A percentile compares a stretch with the other conserved stretches of the same genome.
Evolutionary conservation across 805 yeast species (phyloP).

Genomic region (Pichia gijzeniarum): DNA sequence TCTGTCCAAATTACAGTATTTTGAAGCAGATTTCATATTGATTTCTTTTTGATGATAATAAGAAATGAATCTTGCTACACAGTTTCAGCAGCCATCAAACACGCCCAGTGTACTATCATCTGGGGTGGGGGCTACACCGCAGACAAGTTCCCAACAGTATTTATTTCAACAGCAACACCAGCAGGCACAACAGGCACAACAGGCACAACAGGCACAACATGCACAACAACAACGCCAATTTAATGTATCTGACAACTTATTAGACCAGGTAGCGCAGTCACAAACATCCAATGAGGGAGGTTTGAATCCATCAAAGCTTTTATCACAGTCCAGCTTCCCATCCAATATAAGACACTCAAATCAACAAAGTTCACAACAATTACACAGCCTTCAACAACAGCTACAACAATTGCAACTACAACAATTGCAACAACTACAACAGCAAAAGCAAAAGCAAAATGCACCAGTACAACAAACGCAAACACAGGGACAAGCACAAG

Average conservation of each 20-base stretch:
- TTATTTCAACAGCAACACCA: slow-evolving; percentile 12
- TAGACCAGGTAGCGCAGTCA: slow-evolving; percentile 1
- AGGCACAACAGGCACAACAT: slow-evolving; percentile 1
- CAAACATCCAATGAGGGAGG: slow-evolving; percentile 17
- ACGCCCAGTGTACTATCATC: slow-evolving; percentile 2
- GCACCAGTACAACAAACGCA: slow-evolving; percentile 17
- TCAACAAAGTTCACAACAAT: slow-evolving; percentile 25
- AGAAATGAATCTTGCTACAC: slow-evolving; percentile 15
- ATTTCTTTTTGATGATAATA: not conserved
- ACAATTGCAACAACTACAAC: slow-evolving; percentile 18
- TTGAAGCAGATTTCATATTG: not conserved
- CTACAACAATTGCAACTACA: slow-evolving; percentile 23
- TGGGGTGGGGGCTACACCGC: slow-evolving; percentile 6
- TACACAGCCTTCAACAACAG: slow-evolving; percentile 20
- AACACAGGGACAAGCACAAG: slow-evolving; percentile 19
- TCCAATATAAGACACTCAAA: slow-evolving; percentile 20
- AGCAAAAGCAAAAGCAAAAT: slow-evolving; percentile 11
- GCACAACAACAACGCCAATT: slow-evolving; percentile 3
- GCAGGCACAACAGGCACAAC: slow-evolving; percentile 7
- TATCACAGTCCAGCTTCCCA: slow-evolving; percentile 36
- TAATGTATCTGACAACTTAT: not conserved
- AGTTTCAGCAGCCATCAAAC: slow-evolving; percentile 14
- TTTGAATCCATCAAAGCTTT: slow-evolving; percentile 30
- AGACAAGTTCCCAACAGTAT: slow-evolving; percentile 7
- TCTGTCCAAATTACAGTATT: not conserved